A percentile compares a stretch with the other conserved stretches of the same genome.
These are phyloP conservation scores for Auriscalpium vulgare DNA, from an alignment of 768 basidiomycete genomes.

Conservation along the genomic window DNA sequence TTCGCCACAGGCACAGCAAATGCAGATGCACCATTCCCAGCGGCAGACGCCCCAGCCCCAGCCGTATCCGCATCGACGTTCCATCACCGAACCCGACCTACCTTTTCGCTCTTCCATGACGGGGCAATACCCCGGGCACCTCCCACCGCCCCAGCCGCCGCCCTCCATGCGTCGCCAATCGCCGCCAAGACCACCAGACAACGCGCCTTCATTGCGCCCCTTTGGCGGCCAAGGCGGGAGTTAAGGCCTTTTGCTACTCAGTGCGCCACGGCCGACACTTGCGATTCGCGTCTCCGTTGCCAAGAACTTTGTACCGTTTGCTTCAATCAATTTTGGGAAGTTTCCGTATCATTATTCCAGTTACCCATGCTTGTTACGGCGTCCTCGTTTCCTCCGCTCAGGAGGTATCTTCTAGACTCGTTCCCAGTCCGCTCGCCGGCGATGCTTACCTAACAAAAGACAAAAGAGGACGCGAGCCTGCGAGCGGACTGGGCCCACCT, in stretches of 20 bases:
- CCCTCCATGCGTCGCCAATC: slow-evolving; percentile 23
- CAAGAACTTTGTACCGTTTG: slow-evolving; percentile 3
- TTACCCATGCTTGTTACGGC: slow-evolving; percentile 8
- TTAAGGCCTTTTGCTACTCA: background rate
- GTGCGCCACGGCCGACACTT: background rate
- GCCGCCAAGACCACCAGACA: slow-evolving; percentile 10
- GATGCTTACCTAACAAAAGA: no score
- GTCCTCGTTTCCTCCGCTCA: slow-evolving; percentile 2
- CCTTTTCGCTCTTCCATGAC: slow-evolving; percentile 28
- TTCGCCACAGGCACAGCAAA: slow-evolving; percentile 23
- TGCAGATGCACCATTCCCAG: slow-evolving; percentile 24
- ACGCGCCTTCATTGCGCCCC: slow-evolving; percentile 8
- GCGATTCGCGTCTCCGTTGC: background rate
- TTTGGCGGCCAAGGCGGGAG: background rate
- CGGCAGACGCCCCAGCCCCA: slow-evolving; percentile 23
- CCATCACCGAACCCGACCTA: slow-evolving; percentile 49
- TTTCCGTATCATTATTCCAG: slow-evolving; percentile 15
- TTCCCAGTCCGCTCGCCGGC: no score
- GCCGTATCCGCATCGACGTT: slow-evolving; percentile 48
- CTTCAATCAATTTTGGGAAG: slow-evolving; percentile 7
- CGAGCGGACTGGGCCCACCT: no score
- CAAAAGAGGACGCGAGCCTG: no score
- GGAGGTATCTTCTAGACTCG: no score
- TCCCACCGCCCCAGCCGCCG: slow-evolving; percentile 41
- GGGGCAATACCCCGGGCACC: slow-evolving; percentile 33